A percentile compares a stretch with the other conserved stretches of the same genome.
Conservation (phyloP, 495 filamentous ascomycete genomes). For the Aeminium ludgeri region DNA sequence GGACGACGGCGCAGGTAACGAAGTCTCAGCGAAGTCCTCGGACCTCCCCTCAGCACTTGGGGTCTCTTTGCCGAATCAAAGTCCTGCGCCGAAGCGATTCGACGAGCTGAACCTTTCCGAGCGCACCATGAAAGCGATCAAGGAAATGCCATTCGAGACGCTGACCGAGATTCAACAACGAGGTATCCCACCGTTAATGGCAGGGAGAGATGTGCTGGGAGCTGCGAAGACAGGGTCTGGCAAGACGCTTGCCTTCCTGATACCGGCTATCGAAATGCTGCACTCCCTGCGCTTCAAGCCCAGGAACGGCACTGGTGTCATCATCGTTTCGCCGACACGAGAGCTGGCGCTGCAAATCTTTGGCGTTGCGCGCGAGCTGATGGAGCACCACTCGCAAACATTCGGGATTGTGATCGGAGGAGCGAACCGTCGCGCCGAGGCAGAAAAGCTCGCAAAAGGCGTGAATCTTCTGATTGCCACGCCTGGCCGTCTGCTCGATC, state of each 20-base stretch:
- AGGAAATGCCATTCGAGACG: conserved; percentile 68
- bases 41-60: conserved; percentile 36
- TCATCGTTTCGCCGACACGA: conserved; percentile 73
- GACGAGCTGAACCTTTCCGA: conserved; percentile 69
- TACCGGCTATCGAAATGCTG: conserved; percentile 90
- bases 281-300: conserved; percentile 78
- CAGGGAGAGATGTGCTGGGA: conserved; percentile 84
- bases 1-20: conserved; percentile 1
- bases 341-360: conserved; percentile 94
- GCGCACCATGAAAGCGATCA: conserved; percentile 74
- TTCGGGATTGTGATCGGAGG: conserved; percentile 93
- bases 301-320: conserved; percentile 65
- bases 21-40: conserved; percentile 11
- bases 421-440: conserved; percentile 78
- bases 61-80: conserved; percentile 39
- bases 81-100: conserved; percentile 45
- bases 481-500: conserved; percentile 81
- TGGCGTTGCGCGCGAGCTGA: conserved; percentile 80
- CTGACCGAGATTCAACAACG: conserved; percentile 94
- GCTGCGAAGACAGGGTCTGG: conserved; percentile 94
- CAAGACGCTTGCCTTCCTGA: conserved; percentile 89
- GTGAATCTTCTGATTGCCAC: conserved; percentile 91
- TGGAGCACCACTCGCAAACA: conserved; percentile 78
- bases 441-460: conserved; percentile 83
- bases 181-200: conserved; percentile 72